These are phyloP conservation scores for Starmerella sirachaensis DNA, from an alignment of 805 yeast species.

Conservation along the genomic window DNA sequence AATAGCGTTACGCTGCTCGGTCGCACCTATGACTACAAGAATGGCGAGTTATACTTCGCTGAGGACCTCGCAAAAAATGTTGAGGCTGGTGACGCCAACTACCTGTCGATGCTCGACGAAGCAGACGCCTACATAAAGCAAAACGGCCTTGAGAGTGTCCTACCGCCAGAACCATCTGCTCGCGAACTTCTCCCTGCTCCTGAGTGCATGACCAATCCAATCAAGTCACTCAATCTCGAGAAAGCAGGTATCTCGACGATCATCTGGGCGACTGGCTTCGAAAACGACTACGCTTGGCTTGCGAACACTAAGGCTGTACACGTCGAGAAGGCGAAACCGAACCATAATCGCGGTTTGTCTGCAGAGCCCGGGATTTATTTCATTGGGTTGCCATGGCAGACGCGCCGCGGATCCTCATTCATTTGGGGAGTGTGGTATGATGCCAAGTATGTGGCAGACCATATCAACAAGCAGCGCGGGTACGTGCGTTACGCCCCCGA, in stretches of 20 bases:
- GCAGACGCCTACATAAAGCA: slow-evolving; percentile 14
- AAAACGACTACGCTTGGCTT: slow-evolving; percentile 15
- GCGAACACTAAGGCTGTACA: slow-evolving; percentile 6
- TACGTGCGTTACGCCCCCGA: slow-evolving; percentile 9
- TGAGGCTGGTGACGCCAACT: slow-evolving; percentile 15
- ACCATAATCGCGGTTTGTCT: slow-evolving; percentile 17
- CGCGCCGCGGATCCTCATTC: slow-evolving; percentile 19
- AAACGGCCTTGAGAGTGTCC: slow-evolving; percentile 13
- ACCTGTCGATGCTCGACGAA: slow-evolving; percentile 12
- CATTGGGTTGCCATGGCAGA: slow-evolving; percentile 20
- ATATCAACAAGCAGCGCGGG: slow-evolving; percentile 12
- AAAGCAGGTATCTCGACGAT: slow-evolving; percentile 10
- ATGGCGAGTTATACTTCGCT: slow-evolving; percentile 9
- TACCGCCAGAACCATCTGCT: slow-evolving; percentile 17
- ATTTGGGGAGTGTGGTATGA: slow-evolving; percentile 22
- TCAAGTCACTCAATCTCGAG: slow-evolving; percentile 10
- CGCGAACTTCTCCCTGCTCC: slow-evolving; percentile 13
- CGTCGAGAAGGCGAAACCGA: slow-evolving; percentile 8
- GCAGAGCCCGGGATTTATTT: slow-evolving; percentile 17
- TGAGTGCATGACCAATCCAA: slow-evolving; percentile 9
- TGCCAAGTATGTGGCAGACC: slow-evolving; percentile 15
- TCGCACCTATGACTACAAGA: slow-evolving; percentile 8
- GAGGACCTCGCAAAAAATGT: slow-evolving; percentile 11
- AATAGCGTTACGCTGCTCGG: slow-evolving; percentile 15
- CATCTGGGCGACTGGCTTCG: slow-evolving; percentile 20